phyloP scores from a whole-genome alignment of 306 rosid species.

The Trifolium dubium region DNA sequence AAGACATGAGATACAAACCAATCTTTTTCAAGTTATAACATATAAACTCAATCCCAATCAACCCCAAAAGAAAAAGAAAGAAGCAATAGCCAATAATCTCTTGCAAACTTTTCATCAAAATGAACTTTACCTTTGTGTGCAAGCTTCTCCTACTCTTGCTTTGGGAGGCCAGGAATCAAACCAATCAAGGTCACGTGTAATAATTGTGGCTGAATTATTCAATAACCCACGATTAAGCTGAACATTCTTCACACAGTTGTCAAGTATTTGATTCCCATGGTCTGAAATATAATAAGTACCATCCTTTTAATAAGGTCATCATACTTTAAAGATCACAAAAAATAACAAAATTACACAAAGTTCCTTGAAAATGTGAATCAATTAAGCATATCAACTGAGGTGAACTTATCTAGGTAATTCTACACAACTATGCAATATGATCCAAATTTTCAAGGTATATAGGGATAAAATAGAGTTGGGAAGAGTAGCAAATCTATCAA shows the following conservation, averaged over 20 bases:
- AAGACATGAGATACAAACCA: constrained; percentile 1
- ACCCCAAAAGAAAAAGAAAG: constrained; percentile 32
- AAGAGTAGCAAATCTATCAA: constrained; percentile 26
- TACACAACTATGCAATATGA: too few species aligned
- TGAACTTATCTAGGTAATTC: too few species aligned
- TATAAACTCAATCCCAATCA: constrained; percentile 21
- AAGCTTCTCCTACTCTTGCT: constrained; percentile 49
- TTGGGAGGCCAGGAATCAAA: constrained; percentile 79
- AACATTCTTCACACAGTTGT: constrained; percentile 77
- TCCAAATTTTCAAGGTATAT: background rate
- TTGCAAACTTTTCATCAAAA: constrained; percentile 9
- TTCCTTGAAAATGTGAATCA: background rate
- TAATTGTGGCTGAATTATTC: constrained; percentile 52
- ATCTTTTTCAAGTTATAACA: background rate
- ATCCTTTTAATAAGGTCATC: constrained; percentile 24
- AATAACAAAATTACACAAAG: constrained; percentile 4
- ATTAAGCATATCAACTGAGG: too few species aligned
- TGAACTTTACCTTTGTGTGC: constrained; percentile 51
- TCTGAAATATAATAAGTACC: constrained; percentile 55
- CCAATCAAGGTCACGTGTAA: constrained; percentile 89
- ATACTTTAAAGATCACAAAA: constrained; percentile 20
- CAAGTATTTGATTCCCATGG: constrained; percentile 75
- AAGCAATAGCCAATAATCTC: constrained; percentile 6
- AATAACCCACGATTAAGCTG: constrained; percentile 65
- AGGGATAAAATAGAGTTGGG: constrained; percentile 8